These are phyloP conservation scores for Emmonsia crescens DNA, from an alignment of 2,329 filamentous ascomycete genomes.

Conservation along the genomic window DNA sequence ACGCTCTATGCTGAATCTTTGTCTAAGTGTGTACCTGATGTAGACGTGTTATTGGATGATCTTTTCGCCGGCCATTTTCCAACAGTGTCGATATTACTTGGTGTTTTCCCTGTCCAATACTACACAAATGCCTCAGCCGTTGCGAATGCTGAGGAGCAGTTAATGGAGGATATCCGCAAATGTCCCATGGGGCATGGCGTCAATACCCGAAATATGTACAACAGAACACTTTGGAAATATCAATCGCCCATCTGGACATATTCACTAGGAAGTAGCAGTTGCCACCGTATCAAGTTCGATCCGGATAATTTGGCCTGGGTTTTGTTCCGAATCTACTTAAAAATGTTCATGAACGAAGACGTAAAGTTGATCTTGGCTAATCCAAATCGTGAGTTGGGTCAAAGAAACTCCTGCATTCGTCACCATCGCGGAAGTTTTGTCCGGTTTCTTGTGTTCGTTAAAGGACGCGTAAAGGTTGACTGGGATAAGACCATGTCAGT, in stretches of 20 bases:
- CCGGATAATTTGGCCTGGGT: conserved; percentile 29
- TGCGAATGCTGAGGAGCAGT: conserved; percentile 19
- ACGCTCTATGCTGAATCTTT: conserved; percentile 42
- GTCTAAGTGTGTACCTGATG: conserved; percentile 22
- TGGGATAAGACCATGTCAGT: conserved; percentile 11
- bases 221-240: conserved; percentile 12
- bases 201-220: conserved; percentile 17
- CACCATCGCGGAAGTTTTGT: conserved; percentile 20
- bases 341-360: conserved; percentile 38
- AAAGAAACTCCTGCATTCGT: conserved; percentile 7
- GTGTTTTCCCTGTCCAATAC: conserved; percentile 40
- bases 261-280: conserved; percentile 10
- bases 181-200: neutral
- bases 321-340: conserved; percentile 34
- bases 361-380: conserved; percentile 7
- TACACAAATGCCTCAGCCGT: conserved; percentile 35
- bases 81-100: conserved; percentile 42
- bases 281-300: conserved; percentile 20
- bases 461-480: conserved; percentile 12
- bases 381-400: neutral
- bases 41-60: conserved; percentile 26
- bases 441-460: conserved; percentile 17
- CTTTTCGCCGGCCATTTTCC: conserved; percentile 40
- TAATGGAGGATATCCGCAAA: conserved; percentile 23
- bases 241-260: neutral